Percentiles rank a stretch among this genome's conserved stretches.
Evolutionary conservation across 192 early-diverging fungal species (phyloP).

Genomic region (Mortierella alpina): DNA sequence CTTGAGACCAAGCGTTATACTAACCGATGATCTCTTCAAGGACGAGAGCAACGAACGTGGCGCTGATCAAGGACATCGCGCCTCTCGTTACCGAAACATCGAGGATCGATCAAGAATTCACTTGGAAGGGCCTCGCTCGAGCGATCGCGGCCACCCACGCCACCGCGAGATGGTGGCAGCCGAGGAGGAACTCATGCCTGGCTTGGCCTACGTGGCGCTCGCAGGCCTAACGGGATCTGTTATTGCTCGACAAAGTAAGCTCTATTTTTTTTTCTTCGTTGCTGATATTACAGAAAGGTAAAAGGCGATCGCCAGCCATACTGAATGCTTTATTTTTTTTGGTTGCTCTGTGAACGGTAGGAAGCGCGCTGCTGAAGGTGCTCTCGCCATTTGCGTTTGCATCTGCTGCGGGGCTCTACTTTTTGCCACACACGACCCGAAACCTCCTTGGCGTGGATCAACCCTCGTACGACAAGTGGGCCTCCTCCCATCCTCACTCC

Average conservation of each 20-base stretch:
- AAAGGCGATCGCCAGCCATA: not conserved
- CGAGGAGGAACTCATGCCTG: constrained; percentile 21
- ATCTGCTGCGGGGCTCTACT: constrained; percentile 17
- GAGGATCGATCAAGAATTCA: not conserved
- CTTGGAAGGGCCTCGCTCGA: not conserved
- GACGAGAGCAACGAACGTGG: not conserved
- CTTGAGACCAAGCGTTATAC: no score
- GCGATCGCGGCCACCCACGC: not conserved
- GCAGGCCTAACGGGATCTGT: constrained; percentile 21
- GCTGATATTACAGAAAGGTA: not conserved
- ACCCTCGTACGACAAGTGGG: constrained; percentile 10
- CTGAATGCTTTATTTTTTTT: no score
- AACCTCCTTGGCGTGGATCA: constrained; percentile 13
- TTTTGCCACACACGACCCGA: constrained; percentile 20
- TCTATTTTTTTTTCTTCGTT: not conserved
- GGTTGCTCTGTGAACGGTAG: not conserved
- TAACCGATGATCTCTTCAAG: no score
- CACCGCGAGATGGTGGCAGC: constrained; percentile 5
- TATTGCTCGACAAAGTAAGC: constrained; percentile 15
- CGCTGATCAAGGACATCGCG: not conserved
- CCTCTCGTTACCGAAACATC: not conserved
- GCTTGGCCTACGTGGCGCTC: constrained; percentile 10
- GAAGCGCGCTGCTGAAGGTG: not conserved
- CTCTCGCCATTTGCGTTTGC: constrained; percentile 20
- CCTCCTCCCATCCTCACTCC: not conserved